Evolutionary conservation across 352 stramenopile genomes (phyloP), one percentile per base, ranked within the genome.

Genomic region (Phytopythium chamaehyphon): DNA sequence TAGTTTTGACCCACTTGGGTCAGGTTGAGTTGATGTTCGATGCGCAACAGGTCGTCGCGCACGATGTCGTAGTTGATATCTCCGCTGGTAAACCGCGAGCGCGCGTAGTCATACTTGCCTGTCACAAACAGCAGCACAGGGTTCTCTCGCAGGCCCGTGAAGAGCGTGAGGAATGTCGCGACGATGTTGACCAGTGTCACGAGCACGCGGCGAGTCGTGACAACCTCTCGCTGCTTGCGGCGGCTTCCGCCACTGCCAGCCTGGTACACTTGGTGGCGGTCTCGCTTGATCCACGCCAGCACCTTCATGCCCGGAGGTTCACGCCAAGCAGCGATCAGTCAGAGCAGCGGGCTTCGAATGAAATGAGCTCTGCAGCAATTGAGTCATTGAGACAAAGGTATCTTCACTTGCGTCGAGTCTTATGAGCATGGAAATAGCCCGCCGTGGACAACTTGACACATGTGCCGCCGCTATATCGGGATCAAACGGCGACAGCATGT

Each of bases 71-170:
- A 72, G 53, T 72, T 72, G 49, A 76, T 64, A 3, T 40, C 40
- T 1, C 63, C 58, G 3, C 54, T 36, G 5, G 40, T 22, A 8
- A 78, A 23, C 0, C 68, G 55, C 21, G 57, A 47, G 9, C 64
- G 64, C 21, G 69, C 53, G 22, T 58, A 42, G 37, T 69, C 62
- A 47, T 79, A 79, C 18, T 55, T 54, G 9, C 66, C 59, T 1
- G 56, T 54, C 21, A 66, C 40, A 36, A 62, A 57, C 19, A 73
- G 55, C 14, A 73, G 24, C 7, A 79, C 33, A 4, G 69, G 65
- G 51, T 79, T 79, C 53, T 79, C 69, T 2, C 58, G 63, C 39
- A 79, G 40, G 0, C 69, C 69, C 36, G 65, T 73, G 28, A 71
- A 63, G 21, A 79, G 51, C 46, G 69, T 75, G 15, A 79, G 56